These are phyloP conservation scores for Acanthamoeba royreba DNA, from an alignment of 208 protist genomes.

Conservation along the genomic window DNA sequence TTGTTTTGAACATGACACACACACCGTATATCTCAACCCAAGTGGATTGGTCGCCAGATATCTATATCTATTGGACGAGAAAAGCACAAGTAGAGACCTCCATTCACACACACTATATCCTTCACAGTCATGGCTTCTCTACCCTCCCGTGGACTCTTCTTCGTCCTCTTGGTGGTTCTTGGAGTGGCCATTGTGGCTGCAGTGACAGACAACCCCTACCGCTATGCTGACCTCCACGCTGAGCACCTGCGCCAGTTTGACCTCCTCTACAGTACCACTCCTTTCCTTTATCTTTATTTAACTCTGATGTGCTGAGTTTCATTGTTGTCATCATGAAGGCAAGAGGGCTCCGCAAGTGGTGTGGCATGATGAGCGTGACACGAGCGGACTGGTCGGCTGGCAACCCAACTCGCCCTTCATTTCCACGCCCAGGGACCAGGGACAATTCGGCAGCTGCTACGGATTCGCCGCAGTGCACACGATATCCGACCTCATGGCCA, in stretches of 20 bases:
- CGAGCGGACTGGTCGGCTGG: neutral
- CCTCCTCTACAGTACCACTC: neutral
- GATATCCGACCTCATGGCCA: neutral
- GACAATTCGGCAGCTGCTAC: neutral
- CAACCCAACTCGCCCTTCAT: neutral
- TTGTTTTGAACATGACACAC: no score
- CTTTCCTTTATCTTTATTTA: neutral
- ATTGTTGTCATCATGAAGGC: neutral
- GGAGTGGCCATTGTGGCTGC: neutral
- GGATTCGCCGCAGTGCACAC: neutral
- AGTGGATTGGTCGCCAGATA: no score
- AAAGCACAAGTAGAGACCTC: no score
- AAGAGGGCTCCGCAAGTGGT: neutral
- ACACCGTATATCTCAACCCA: no score
- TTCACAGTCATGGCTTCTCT: no score
- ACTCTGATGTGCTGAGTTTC: no score
- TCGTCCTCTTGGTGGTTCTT: neutral
- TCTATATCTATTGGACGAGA: no score
- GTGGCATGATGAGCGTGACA: neutral
- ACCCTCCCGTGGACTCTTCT: no score
- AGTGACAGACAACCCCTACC: neutral
- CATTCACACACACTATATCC: no score
- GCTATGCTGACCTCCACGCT: neutral
- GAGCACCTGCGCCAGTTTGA: neutral
- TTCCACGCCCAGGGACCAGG: neutral